These are phyloP conservation scores for Jasminum sambac DNA, from an alignment of 257 asterid species.

Conservation along the genomic window DNA sequence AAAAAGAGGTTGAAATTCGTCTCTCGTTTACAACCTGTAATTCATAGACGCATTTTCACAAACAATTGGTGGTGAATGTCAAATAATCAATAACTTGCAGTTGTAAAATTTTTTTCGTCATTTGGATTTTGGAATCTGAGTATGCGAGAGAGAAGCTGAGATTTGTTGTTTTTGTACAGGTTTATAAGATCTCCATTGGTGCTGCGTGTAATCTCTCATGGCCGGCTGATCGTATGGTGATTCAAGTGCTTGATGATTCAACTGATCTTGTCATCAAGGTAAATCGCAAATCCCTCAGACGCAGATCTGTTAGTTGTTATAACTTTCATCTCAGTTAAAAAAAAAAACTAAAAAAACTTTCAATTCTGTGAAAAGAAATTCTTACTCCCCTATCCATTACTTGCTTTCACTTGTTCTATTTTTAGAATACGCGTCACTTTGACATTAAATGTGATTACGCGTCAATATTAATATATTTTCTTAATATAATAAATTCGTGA, in stretches of 20 bases:
- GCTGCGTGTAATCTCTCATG: constrained; percentile 94
- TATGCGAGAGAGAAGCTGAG: not conserved
- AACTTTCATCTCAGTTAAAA: too few species aligned
- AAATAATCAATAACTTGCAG: not conserved
- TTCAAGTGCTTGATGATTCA: constrained; percentile 92
- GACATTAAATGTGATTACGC: too few species aligned
- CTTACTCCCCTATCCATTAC: too few species aligned
- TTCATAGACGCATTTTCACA: not conserved
- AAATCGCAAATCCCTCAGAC: constrained; percentile 5
- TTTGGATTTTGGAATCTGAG: not conserved
- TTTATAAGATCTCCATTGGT: constrained; percentile 91
- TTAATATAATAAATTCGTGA: too few species aligned
- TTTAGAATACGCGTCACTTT: too few species aligned
- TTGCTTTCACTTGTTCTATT: not conserved
- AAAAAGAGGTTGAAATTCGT: constrained; percentile 51
- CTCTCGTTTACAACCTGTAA: not conserved
- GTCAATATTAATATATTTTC: too few species aligned
- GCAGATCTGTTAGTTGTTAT: not conserved
- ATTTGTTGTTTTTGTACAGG: constrained; percentile 38
- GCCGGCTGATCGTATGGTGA: constrained; percentile 89
- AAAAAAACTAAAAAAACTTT: too few species aligned
- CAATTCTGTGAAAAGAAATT: too few species aligned
- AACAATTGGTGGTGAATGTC: not conserved
- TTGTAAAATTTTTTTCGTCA: not conserved
- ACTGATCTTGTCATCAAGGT: constrained; percentile 76